These are phyloP conservation scores for Rhizopogon sp. DNA, from an alignment of 768 basidiomycete species.

Conservation along the genomic window DNA sequence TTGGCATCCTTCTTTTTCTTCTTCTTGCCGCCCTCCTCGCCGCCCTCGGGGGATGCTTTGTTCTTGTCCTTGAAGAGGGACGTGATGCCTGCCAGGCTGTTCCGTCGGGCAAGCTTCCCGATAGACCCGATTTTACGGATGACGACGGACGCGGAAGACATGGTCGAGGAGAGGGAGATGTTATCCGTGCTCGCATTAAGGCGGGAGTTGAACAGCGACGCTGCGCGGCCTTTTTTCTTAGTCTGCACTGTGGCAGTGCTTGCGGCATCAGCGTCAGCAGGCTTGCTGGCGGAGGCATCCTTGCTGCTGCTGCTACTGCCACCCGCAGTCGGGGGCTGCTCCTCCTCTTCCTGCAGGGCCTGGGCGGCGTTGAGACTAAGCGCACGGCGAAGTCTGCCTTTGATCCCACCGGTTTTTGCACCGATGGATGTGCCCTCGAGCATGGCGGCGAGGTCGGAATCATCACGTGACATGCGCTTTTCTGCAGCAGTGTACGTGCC, in stretches of 20 bases:
- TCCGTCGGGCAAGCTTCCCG: constrained; percentile 83
- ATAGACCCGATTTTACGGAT: constrained; percentile 92
- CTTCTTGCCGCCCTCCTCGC: constrained; percentile 36
- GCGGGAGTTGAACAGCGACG: constrained; percentile 81
- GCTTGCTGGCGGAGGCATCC: constrained; percentile 23
- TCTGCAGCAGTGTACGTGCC: constrained; percentile 54
- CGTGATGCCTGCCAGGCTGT: constrained; percentile 87
- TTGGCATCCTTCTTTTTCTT: constrained; percentile 55
- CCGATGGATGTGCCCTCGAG: constrained; percentile 37
- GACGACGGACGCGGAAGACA: constrained; percentile 93
- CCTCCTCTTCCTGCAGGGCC: constrained; percentile 53
- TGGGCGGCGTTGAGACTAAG: constrained; percentile 59
- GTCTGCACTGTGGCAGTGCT: constrained; percentile 39
- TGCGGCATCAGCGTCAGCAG: constrained; percentile 17
- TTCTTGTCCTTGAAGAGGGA: constrained; percentile 90
- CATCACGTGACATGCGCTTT: constrained; percentile 74
- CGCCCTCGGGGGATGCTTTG: constrained; percentile 34
- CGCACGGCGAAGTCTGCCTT: constrained; percentile 70
- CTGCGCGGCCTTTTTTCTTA: constrained; percentile 71
- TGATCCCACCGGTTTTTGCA: constrained; percentile 65
- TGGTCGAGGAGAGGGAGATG: constrained; percentile 91
- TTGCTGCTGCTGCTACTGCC: constrained; percentile 16
- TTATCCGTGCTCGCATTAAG: constrained; percentile 90
- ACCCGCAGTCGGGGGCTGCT: constrained; percentile 23
- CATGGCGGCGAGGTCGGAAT: constrained; percentile 62